Conservation (phyloP, 1,284 basidiomycete species). For the Cryptococcus floricola region DNA sequence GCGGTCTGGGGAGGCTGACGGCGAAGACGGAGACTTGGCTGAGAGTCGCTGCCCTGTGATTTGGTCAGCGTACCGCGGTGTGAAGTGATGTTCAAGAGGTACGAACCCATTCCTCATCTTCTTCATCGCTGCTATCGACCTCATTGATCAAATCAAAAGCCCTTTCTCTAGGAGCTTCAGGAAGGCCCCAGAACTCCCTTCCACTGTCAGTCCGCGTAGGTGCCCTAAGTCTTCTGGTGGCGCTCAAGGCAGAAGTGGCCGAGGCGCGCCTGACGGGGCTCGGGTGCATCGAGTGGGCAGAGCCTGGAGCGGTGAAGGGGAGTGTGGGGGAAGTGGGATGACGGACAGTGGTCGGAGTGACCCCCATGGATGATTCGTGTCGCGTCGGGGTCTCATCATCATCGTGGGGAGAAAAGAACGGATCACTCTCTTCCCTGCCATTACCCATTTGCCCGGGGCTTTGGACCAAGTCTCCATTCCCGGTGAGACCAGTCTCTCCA, state of each 20-base stretch:
- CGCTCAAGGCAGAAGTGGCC: conserved; percentile 5
- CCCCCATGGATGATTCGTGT: conserved; percentile 1
- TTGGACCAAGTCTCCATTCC: conserved; percentile 1
- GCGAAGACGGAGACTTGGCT: conserved; percentile 26
- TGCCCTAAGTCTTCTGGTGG: conserved; percentile 4
- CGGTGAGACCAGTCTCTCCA: conserved; percentile 8
- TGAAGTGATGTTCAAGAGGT: not conserved
- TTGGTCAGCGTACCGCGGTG: not conserved
- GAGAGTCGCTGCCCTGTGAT: conserved; percentile 12
- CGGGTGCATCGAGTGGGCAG: conserved; percentile 24
- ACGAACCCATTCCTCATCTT: conserved; percentile 49
- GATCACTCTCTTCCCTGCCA: conserved; percentile 30
- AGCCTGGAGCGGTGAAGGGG: conserved; percentile 47
- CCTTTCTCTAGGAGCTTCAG: conserved; percentile 34
- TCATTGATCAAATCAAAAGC: conserved; percentile 25
- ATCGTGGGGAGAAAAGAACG: conserved; percentile 33
- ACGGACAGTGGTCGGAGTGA: conserved; percentile 1
- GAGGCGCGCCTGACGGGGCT: conserved; percentile 3
- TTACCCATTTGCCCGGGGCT: conserved; percentile 13
- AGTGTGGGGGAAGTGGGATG: conserved; percentile 25
- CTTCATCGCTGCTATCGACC: conserved; percentile 35
- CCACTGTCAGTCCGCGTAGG: conserved; percentile 41
- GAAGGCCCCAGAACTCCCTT: conserved; percentile 47
- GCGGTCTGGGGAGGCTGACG: conserved; percentile 20
- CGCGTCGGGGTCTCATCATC: not conserved